A percentile compares a stretch with the other conserved stretches of the same genome.
Conservation (phyloP, 2,329 filamentous ascomycete species). For the Corynespora cassiicola region DNA sequence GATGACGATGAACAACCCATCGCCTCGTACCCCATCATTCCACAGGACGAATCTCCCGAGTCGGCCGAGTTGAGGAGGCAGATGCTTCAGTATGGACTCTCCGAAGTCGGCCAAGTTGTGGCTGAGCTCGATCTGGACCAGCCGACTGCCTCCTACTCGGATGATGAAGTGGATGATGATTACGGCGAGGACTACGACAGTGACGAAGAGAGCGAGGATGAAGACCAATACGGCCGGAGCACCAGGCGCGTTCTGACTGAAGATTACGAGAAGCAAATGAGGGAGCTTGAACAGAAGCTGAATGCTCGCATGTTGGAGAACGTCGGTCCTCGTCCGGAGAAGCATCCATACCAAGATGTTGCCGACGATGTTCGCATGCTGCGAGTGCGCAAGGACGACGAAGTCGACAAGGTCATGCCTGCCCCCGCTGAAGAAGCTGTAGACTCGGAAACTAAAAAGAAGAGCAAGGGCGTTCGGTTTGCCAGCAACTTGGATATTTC, state of each 20-base stretch:
- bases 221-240: conserved; percentile 79
- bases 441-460: conserved; percentile 17
- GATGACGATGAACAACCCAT: conserved; percentile 51
- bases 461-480: conserved; percentile 80
- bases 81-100: conserved; percentile 89
- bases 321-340: conserved; percentile 57
- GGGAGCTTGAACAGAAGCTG: conserved; percentile 81
- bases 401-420: conserved; percentile 34
- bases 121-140: conserved; percentile 89
- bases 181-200: conserved; percentile 50
- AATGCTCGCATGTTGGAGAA: conserved; percentile 64
- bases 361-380: conserved; percentile 66
- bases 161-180: conserved; percentile 54
- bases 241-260: conserved; percentile 72
- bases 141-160: conserved; percentile 56
- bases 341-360: conserved; percentile 48
- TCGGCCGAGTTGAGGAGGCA: conserved; percentile 81
- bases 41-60: conserved; percentile 77
- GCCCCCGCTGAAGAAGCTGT: conserved; percentile 11
- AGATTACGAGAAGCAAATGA: conserved; percentile 82
- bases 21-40: conserved; percentile 62
- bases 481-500: conserved; percentile 76
- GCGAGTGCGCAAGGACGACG: conserved; percentile 49
- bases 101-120: conserved; percentile 89
- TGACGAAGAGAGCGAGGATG: conserved; percentile 67